phyloP scores from a whole-genome alignment of 2,329 filamentous ascomycete species.

The Juglanconis juglandina region DNA sequence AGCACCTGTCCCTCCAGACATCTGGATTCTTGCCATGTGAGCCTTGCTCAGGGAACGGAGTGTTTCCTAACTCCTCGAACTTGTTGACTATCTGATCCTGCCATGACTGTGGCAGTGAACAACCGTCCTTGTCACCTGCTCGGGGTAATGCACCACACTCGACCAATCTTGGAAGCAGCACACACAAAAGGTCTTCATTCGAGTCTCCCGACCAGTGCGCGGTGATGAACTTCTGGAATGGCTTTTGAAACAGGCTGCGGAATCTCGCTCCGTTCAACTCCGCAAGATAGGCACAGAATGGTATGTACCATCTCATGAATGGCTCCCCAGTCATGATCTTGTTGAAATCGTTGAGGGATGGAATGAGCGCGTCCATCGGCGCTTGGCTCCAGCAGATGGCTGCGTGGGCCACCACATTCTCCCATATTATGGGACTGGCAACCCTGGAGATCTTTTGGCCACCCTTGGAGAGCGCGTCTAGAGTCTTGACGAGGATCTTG shows the following conservation, averaged over 20 bases:
- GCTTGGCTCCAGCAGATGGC: slow-evolving; percentile 71
- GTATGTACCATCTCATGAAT: slow-evolving; percentile 71
- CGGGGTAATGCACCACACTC: slow-evolving; percentile 52
- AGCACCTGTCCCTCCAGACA: slow-evolving; percentile 59
- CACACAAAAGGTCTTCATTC: slow-evolving; percentile 66
- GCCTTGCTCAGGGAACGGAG: slow-evolving; percentile 62
- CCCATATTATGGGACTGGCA: slow-evolving; percentile 50
- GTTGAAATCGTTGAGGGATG: slow-evolving; percentile 63
- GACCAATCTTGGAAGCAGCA: slow-evolving; percentile 65
- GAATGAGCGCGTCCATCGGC: slow-evolving; percentile 74
- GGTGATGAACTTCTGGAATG: slow-evolving; percentile 81
- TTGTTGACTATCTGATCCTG: slow-evolving; percentile 69
- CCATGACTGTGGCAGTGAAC: slow-evolving; percentile 63
- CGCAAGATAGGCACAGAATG: slow-evolving; percentile 79
- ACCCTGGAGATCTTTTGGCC: slow-evolving; percentile 32
- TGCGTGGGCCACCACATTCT: slow-evolving; percentile 51
- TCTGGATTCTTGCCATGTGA: slow-evolving; percentile 60
- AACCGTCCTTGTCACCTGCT: slow-evolving; percentile 49
- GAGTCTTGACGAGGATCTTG: slow-evolving; percentile 48
- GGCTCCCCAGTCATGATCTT: slow-evolving; percentile 62
- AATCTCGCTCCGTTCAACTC: slow-evolving; percentile 73
- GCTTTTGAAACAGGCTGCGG: slow-evolving; percentile 69
- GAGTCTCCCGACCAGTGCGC: slow-evolving; percentile 66
- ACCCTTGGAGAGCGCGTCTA: slow-evolving; percentile 45
- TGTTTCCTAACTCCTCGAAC: slow-evolving; percentile 63